Conservation (phyloP, 352 stramenopile species). For the Pythium aphanidermatum region DNA sequence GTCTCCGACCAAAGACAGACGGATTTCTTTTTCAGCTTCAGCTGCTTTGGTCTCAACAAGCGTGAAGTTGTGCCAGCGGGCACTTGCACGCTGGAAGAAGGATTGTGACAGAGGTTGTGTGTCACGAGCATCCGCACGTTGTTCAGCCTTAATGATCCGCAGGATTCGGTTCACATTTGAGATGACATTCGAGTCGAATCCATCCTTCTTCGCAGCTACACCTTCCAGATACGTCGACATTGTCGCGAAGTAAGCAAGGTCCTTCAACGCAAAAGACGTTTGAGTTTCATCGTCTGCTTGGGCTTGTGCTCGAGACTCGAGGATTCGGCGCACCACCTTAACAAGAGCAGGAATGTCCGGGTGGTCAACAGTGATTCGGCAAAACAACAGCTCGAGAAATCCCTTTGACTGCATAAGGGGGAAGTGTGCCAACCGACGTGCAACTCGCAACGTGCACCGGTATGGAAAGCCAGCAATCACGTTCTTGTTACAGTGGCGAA, state of each 20-base stretch:
- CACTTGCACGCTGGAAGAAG: constrained; percentile 54
- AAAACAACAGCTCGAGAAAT: constrained; percentile 69
- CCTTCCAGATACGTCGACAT: constrained; percentile 36
- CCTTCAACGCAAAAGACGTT: constrained; percentile 45
- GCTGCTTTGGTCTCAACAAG: constrained; percentile 31
- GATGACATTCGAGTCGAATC: constrained; percentile 34
- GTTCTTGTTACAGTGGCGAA: constrained; percentile 69
- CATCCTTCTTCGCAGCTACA: constrained; percentile 17
- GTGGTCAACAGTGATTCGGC: constrained; percentile 62
- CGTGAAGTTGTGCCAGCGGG: constrained; percentile 67
- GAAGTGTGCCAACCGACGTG: constrained; percentile 59
- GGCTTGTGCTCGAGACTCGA: constrained; percentile 48
- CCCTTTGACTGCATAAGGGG: constrained; percentile 56
- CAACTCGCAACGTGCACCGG: constrained; percentile 52
- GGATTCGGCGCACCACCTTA: constrained; percentile 65
- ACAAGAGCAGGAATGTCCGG: constrained; percentile 58
- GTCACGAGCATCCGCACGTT: constrained; percentile 34
- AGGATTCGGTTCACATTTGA: constrained; percentile 75
- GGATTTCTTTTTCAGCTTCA: constrained; percentile 13
- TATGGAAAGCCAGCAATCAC: constrained; percentile 71
- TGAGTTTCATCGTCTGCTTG: constrained; percentile 20
- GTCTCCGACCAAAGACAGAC: not conserved
- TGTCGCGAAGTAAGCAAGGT: constrained; percentile 57
- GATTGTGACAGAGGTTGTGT: constrained; percentile 42
- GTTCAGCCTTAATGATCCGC: constrained; percentile 61